phyloP scores from a whole-genome alignment of 2,329 filamentous ascomycete genomes.

The Leptographium galeiforme region DNA sequence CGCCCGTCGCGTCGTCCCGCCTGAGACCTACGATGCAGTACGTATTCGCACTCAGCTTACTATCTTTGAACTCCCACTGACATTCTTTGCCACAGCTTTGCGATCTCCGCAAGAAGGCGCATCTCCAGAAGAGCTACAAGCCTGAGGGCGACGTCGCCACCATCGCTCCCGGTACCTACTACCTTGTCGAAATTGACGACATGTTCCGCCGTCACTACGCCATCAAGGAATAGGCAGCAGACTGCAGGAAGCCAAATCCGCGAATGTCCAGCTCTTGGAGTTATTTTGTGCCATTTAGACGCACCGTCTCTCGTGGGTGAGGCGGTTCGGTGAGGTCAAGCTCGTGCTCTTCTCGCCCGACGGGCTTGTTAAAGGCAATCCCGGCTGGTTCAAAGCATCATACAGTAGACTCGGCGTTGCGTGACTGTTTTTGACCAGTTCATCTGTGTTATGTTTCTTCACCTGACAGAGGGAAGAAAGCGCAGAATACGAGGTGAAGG shows the following conservation, averaged over 20 bases:
- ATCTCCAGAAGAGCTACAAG: constrained; percentile 66
- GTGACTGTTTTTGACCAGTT: background rate
- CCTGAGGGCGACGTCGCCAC: constrained; percentile 56
- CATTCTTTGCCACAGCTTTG: constrained; percentile 47
- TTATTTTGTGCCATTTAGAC: background rate
- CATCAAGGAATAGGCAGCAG: constrained; percentile 49
- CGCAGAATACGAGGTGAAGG: background rate
- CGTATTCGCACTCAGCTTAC: constrained; percentile 18
- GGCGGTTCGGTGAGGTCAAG: background rate
- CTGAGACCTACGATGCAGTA: constrained; percentile 62
- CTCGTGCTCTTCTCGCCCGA: background rate
- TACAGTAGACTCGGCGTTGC: constrained; percentile 1
- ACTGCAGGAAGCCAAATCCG: background rate
- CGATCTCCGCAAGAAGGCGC: constrained; percentile 67
- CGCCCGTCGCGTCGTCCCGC: constrained; percentile 50
- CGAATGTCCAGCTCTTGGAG: background rate
- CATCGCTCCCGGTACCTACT: constrained; percentile 57
- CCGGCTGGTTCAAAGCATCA: background rate
- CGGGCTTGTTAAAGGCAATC: background rate
- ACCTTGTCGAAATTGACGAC: constrained; percentile 66
- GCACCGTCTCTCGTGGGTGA: background rate
- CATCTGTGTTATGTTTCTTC: background rate
- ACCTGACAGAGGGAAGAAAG: background rate
- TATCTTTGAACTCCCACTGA: background rate
- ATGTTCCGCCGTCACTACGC: constrained; percentile 75